Conservation (phyloP, 192 early-diverging fungal species). For the Chytriomyces confervae region DNA sequence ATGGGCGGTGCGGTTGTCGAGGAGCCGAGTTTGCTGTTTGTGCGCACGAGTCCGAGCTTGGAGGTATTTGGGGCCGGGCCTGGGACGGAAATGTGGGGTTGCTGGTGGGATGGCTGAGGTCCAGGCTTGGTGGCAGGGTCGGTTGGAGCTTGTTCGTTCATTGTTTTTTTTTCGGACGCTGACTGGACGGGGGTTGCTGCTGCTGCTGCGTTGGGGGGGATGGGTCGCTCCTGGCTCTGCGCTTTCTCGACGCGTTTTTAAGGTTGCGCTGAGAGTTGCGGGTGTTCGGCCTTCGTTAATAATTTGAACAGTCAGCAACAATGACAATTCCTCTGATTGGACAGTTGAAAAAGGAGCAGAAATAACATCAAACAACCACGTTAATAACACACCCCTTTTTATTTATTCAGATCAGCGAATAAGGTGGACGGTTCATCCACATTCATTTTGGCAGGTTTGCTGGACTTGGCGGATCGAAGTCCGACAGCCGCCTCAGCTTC, state of each 20-base stretch:
- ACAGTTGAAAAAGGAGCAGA: neutral
- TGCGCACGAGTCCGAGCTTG: neutral
- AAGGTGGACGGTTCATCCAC: conserved; percentile 1
- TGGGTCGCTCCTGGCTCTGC: no score
- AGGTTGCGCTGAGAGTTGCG: no score
- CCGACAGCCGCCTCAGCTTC: conserved; percentile 71
- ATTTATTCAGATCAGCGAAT: conserved; percentile 13
- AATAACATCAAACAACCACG: neutral
- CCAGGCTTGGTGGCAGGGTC: no score
- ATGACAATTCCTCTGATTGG: no score
- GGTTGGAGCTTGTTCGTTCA: no score
- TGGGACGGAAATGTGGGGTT: neutral
- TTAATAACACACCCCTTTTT: neutral
- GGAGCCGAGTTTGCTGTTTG: neutral
- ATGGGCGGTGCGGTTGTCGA: neutral
- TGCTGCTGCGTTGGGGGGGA: no score
- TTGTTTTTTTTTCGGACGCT: no score
- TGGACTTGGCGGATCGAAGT: conserved; percentile 45
- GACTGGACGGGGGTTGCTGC: no score
- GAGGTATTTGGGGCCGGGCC: neutral
- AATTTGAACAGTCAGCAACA: no score
- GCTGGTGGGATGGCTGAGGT: neutral
- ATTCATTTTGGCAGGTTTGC: conserved; percentile 29
- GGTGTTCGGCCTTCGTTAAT: no score
- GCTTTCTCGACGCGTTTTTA: no score